Conservation (phyloP, 2,329 filamentous ascomycete genomes). For the Xylaria sp. region DNA sequence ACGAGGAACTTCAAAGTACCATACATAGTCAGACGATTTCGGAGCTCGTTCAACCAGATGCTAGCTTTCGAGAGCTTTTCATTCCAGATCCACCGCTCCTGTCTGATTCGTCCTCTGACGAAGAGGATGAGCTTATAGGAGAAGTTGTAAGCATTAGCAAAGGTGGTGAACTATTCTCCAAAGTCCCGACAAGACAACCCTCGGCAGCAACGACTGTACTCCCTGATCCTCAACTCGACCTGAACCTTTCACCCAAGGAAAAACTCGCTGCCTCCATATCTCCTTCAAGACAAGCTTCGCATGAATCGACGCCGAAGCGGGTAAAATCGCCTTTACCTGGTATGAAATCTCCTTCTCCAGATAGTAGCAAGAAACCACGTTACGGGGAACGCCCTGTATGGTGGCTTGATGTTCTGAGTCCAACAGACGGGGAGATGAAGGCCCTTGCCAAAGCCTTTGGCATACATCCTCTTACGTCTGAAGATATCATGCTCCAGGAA, state of each 20-base stretch:
- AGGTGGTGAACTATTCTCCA: slow-evolving; percentile 55
- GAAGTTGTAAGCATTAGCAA: slow-evolving; percentile 43
- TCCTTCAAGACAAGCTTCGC: slow-evolving; percentile 39
- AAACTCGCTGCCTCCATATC: slow-evolving; percentile 26
- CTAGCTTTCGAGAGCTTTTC: slow-evolving; percentile 87
- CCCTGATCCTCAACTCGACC: slow-evolving; percentile 34
- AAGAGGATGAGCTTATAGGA: slow-evolving; percentile 61
- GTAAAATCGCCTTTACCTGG: slow-evolving; percentile 38
- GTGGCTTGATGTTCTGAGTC: slow-evolving; percentile 93
- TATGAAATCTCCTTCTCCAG: slow-evolving; percentile 31
- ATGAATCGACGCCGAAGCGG: slow-evolving; percentile 40
- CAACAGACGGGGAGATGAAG: slow-evolving; percentile 96
- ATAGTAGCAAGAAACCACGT: slow-evolving; percentile 50
- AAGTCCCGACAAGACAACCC: slow-evolving; percentile 57
- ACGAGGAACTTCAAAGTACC: slow-evolving; percentile 94
- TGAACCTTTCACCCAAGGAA: slow-evolving; percentile 34
- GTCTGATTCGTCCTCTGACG: slow-evolving; percentile 74
- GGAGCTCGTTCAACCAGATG: slow-evolving; percentile 86
- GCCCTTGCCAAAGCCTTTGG: slow-evolving; percentile 91
- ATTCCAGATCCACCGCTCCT: slow-evolving; percentile 84
- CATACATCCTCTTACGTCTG: slow-evolving; percentile 93
- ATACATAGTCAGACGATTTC: slow-evolving; percentile 97
- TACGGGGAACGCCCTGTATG: slow-evolving; percentile 90
- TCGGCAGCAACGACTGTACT: slow-evolving; percentile 51
- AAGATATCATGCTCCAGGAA: slow-evolving; percentile 98